Percentiles rank a stretch among this genome's conserved stretches.
Conservation (phyloP, 2,329 filamentous ascomycete species). For the Fusarium brachygibbosum region DNA sequence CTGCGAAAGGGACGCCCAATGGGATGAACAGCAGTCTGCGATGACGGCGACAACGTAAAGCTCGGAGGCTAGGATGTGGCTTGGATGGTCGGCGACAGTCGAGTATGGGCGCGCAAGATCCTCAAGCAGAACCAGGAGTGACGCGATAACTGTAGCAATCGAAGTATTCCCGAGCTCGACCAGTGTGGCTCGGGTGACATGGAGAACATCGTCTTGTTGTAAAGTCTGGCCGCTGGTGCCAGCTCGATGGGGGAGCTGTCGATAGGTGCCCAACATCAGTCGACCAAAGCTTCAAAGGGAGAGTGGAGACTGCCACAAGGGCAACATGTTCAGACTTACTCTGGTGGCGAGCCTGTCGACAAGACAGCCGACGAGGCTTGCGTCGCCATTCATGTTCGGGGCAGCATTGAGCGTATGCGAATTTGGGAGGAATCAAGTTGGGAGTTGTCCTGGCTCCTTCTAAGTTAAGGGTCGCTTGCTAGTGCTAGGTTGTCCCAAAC, state of each 20-base stretch:
- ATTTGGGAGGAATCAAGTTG: constrained; percentile 34
- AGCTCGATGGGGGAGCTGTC: constrained; percentile 74
- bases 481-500: constrained; percentile 35
- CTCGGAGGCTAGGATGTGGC: constrained; percentile 73
- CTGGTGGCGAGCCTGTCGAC: constrained; percentile 73
- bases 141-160: constrained; percentile 67
- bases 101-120: constrained; percentile 69
- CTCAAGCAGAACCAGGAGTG: constrained; percentile 70
- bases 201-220: constrained; percentile 71
- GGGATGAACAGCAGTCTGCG: constrained; percentile 73
- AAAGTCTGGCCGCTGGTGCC: constrained; percentile 69
- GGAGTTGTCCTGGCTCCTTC: constrained; percentile 12
- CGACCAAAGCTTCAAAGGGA: constrained; percentile 13
- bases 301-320: neutral
- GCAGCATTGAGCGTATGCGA: constrained; percentile 43
- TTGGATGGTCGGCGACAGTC: constrained; percentile 65
- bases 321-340: constrained; percentile 57
- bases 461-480: constrained; percentile 34
- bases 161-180: constrained; percentile 70
- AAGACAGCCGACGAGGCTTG: constrained; percentile 71
- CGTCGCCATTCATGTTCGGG: constrained; percentile 68
- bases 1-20: constrained; percentile 65
- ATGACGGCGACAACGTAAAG: constrained; percentile 73
- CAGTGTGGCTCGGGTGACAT: constrained; percentile 72
- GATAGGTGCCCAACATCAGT: constrained; percentile 56